Evolutionary conservation across 805 yeast species (phyloP).

Genomic region (Kodamaea nitidulidarum): DNA sequence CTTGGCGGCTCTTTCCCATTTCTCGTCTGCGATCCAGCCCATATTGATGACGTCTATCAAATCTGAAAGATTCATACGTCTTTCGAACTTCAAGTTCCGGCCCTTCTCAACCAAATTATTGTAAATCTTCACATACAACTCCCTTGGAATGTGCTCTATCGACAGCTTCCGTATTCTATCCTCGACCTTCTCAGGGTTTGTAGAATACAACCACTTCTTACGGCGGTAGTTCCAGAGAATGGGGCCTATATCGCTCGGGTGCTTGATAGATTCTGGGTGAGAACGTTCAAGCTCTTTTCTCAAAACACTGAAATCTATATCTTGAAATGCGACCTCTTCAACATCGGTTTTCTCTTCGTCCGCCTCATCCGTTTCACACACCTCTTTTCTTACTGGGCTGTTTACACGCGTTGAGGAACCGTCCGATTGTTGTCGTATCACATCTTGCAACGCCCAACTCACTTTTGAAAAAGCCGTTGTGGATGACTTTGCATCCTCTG

Average conservation of each 20-base stretch:
- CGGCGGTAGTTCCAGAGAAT: constrained; percentile 69
- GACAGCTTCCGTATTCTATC: constrained; percentile 16
- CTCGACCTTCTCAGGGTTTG: constrained; percentile 24
- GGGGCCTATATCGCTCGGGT: constrained; percentile 41
- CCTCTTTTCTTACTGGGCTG: constrained; percentile 5
- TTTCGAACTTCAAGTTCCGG: constrained; percentile 52
- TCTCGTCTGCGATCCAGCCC: constrained; percentile 80
- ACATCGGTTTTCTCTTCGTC: constrained; percentile 12
- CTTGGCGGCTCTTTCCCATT: constrained; percentile 58
- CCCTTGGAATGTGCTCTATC: constrained; percentile 40
- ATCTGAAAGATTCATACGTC: constrained; percentile 70
- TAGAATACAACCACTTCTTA: constrained; percentile 53
- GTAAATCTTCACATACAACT: constrained; percentile 60
- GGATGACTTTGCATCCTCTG: constrained; percentile 13
- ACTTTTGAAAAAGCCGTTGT: constrained; percentile 12
- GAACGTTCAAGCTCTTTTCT: constrained; percentile 27
- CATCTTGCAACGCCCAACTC: constrained; percentile 16
- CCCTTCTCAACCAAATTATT: constrained; percentile 66
- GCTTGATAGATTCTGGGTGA: not conserved
- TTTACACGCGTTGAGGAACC: constrained; percentile 3
- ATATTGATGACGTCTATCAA: constrained; percentile 66
- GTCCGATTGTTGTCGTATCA: constrained; percentile 20
- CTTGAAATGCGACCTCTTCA: constrained; percentile 17
- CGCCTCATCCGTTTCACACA: constrained; percentile 10
- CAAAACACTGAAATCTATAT: constrained; percentile 24